Conservation (phyloP, 257 asterid species). For the Misopates orontium region DNA sequence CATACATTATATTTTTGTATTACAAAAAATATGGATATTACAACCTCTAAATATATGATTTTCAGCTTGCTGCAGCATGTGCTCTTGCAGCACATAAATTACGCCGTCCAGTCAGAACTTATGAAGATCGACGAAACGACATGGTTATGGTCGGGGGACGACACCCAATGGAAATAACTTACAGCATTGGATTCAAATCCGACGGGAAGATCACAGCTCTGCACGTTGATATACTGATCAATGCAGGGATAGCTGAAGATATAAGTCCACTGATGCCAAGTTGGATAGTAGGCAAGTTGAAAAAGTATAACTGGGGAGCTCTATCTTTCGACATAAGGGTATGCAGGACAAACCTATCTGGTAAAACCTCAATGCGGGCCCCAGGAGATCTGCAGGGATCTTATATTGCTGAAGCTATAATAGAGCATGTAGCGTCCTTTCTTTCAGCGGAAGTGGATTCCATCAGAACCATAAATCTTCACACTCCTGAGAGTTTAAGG, state of each 20-base stretch:
- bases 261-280: conserved; percentile 55
- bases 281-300: conserved; percentile 39
- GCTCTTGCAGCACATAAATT: conserved; percentile 79
- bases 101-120: conserved; percentile 62
- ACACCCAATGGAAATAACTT: conserved; percentile 75
- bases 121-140: conserved; percentile 62
- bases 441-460: conserved; percentile 55
- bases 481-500: conserved; percentile 53
- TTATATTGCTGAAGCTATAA: conserved; percentile 66
- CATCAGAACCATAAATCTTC: conserved; percentile 51
- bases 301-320: conserved; percentile 74
- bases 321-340: conserved; percentile 59
- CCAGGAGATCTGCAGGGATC: conserved; percentile 84
- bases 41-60: neutral
- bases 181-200: conserved; percentile 64
- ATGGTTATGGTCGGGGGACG: conserved; percentile 78
- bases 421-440: conserved; percentile 57
- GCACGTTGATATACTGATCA: conserved; percentile 58
- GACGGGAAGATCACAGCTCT: conserved; percentile 73
- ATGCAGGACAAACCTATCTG: conserved; percentile 68
- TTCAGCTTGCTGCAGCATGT: conserved; percentile 59
- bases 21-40: neutral
- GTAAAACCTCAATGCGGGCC: conserved; percentile 73
- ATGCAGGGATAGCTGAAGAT: conserved; percentile 59
- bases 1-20: no score